Conservation (phyloP, 129 eudicot species). For the Artemisia annua region DNA sequence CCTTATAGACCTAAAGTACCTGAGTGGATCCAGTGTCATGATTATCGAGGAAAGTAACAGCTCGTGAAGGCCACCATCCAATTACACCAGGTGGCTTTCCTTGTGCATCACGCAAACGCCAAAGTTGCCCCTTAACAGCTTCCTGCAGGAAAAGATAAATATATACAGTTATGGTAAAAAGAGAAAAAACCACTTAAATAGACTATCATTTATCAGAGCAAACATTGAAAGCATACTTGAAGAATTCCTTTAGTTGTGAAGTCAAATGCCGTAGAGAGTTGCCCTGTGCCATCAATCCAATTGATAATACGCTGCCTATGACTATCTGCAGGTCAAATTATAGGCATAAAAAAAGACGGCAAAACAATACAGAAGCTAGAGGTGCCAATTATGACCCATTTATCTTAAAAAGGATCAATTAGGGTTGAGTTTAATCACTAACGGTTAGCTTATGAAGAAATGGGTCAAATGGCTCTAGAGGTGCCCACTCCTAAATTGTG, state of each 20-base stretch:
- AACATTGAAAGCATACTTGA: constrained; percentile 47
- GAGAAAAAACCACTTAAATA: background rate
- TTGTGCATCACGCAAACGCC: constrained; percentile 89
- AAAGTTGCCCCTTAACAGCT: constrained; percentile 85
- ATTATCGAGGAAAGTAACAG: constrained; percentile 88
- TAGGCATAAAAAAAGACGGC: background rate
- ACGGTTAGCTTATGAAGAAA: background rate
- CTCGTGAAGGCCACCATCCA: constrained; percentile 99
- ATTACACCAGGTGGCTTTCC: constrained; percentile 97
- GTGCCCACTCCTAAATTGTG: background rate
- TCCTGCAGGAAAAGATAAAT: constrained; percentile 44
- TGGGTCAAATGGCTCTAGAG: background rate
- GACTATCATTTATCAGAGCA: background rate
- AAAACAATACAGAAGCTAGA: background rate
- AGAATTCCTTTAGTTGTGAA: constrained; percentile 96
- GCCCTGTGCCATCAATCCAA: constrained; percentile 86
- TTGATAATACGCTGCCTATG: constrained; percentile 89
- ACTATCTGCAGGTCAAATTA: constrained; percentile 63
- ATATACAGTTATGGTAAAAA: background rate
- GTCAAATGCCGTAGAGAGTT: constrained; percentile 85
- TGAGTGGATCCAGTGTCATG: constrained; percentile 98
- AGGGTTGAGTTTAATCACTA: background rate
- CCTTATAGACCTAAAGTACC: constrained; percentile 34
- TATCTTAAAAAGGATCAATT: background rate
- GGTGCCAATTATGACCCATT: background rate